Percentiles rank a stretch among this genome's conserved stretches.
Conservation (phyloP, 192 early-diverging fungal species). For the Obelidium mucronatum region DNA sequence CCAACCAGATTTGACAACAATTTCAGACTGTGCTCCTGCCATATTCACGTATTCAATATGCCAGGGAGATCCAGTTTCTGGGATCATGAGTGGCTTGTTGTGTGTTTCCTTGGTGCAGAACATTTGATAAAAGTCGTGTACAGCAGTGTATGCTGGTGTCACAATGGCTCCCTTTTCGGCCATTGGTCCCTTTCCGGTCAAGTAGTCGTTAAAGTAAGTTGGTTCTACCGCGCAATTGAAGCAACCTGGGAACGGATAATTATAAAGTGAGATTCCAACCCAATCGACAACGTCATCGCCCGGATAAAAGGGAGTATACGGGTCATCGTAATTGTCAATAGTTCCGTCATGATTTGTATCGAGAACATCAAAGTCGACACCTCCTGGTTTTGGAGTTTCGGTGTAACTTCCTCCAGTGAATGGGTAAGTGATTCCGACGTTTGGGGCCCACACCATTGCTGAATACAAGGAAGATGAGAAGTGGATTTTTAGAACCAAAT, state of each 20-base stretch:
- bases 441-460: slow-evolving; percentile 61
- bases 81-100: slow-evolving; percentile 49
- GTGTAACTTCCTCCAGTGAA: slow-evolving; percentile 23
- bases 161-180: neutral
- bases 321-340: slow-evolving; percentile 37
- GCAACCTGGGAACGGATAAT: slow-evolving; percentile 26
- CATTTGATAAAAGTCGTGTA: slow-evolving; percentile 51
- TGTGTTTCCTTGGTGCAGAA: slow-evolving; percentile 36
- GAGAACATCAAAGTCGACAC: slow-evolving; percentile 33
- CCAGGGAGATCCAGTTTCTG: slow-evolving; percentile 44
- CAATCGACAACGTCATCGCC: slow-evolving; percentile 47
- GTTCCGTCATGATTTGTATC: slow-evolving; percentile 48
- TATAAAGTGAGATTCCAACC: slow-evolving; percentile 35
- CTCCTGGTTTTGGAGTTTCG: neutral
- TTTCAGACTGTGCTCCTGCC: slow-evolving; percentile 6
- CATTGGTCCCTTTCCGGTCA: slow-evolving; percentile 10
- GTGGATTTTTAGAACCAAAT: neutral
- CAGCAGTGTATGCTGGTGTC: slow-evolving; percentile 4
- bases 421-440: slow-evolving; percentile 53
- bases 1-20: slow-evolving; percentile 51
- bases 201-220: slow-evolving; percentile 17
- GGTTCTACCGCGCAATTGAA: slow-evolving; percentile 3
- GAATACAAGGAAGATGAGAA: neutral
- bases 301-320: slow-evolving; percentile 44
- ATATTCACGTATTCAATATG: neutral